Conservation (phyloP, 129 eudicot species). For the Mikania micrantha region DNA sequence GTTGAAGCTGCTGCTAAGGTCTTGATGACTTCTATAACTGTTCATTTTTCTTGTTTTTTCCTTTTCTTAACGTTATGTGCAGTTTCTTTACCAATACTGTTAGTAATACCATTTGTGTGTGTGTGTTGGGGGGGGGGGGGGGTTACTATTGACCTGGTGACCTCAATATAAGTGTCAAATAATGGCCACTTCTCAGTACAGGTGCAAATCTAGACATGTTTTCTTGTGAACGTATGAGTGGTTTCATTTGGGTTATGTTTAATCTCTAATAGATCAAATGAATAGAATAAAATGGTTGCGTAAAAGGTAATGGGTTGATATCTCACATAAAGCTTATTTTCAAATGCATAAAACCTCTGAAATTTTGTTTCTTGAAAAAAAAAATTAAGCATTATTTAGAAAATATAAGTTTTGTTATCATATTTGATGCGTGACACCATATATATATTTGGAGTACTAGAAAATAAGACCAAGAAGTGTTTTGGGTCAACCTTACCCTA, state of each 20-base stretch:
- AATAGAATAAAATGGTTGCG: neutral
- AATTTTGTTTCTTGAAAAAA: neutral
- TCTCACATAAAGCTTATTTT: neutral
- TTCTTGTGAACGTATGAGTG: neutral
- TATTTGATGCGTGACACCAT: neutral
- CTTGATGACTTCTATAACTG: neutral
- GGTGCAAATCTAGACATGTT: neutral
- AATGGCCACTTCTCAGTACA: neutral
- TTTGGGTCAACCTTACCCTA: neutral
- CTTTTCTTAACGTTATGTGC: neutral
- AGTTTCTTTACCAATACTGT: neutral
- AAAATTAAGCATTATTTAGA: neutral
- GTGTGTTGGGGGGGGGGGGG: neutral
- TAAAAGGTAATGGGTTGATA: neutral
- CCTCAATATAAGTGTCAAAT: neutral
- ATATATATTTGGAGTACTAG: too few species aligned
- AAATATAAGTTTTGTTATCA: neutral
- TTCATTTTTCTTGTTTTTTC: neutral
- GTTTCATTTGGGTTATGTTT: neutral
- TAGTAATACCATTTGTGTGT: too few species aligned
- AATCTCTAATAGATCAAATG: neutral
- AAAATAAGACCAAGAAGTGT: neutral
- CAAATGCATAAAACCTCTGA: neutral
- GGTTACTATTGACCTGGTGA: too few species aligned
- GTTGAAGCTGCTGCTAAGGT: conserved; percentile 83